Evolutionary conservation across 2,329 filamentous ascomycete species (phyloP), one percentile per base, ranked within the genome.

Genomic region (Ophiostoma sp.): DNA sequence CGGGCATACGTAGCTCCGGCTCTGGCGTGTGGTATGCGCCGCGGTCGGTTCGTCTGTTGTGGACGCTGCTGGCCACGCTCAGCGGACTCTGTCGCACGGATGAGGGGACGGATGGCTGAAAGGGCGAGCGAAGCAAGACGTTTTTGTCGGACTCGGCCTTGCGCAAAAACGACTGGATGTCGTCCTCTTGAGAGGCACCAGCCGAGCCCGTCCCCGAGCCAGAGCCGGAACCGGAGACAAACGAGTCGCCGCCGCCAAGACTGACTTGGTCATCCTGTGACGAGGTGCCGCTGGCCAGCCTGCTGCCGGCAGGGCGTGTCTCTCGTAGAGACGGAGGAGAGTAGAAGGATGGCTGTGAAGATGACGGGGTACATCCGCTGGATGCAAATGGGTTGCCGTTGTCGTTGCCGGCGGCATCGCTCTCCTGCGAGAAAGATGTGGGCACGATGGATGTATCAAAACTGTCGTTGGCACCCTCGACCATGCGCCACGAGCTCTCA

Each of bases 401-500:
- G 17, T 33, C 31, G 15, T 39, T 36, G 60, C 8, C 8, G 35
- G 1, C 35, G 36, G 33, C 33, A 8, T 65, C 35, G 15, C 57
- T 62, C 6, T 65, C 62, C 4, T 65, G 62, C 4, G 62, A 39
- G 11, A 65, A 65, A 8, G 62, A 39, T 8, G 62, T 76, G 44
- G 83, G 81, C 20, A 86, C 77, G 69, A 86, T 79, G 11, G 83
- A 82, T 6, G 85, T 86, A 74, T 86, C 85, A 76, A 87, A 87
- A 75, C 84, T 87, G 75, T 87, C 85, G 76, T 87, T 83, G 70
- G 87, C 85, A 75, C 82, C 85, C 71, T 88, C 86, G 15, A 88
- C 85, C 78, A 88, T 81, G 74, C 86, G 85, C 86, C 86, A 88
- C 27, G 85, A 87, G 73, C 83, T 82, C 73, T 85, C 84, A 60